Conservation (phyloP, 176 grass and related monocot genomes). For the Hyparrhenia diplandra region DNA sequence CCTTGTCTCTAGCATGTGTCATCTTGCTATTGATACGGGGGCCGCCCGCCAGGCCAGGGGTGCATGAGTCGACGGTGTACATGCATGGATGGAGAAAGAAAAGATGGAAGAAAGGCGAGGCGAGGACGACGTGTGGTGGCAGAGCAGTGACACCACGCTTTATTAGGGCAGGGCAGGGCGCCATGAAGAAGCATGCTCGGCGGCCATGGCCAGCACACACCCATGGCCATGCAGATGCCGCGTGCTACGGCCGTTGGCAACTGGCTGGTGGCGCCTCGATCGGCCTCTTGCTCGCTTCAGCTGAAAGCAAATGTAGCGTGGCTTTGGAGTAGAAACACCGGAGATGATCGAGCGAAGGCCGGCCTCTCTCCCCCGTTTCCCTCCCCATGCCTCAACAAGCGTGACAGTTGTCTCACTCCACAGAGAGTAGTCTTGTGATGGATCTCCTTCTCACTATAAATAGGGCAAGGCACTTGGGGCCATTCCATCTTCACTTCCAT, state of each 20-base stretch:
- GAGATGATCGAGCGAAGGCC: too few relatives aligned
- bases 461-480: constrained; percentile 21
- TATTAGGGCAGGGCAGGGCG: constrained; percentile 42
- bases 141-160: constrained; percentile 38
- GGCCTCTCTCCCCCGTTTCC: not conserved
- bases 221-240: not conserved
- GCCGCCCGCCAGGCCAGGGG: too few relatives aligned
- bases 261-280: not conserved
- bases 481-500: constrained; percentile 30
- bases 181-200: constrained; percentile 15
- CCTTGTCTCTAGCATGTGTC: constrained; percentile 54
- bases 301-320: constrained; percentile 22
- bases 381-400: constrained; percentile 44
- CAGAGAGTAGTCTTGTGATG: not conserved
- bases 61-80: not conserved
- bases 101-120: not conserved
- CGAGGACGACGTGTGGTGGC: constrained; percentile 30
- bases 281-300: constrained; percentile 16
- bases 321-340: not conserved
- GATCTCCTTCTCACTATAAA: constrained; percentile 28
- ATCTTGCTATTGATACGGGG: constrained; percentile 23
- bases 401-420: constrained; percentile 45
- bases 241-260: not conserved
- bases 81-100: constrained; percentile 13
- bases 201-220: not conserved